These are phyloP conservation scores for Fusarium beomiforme DNA, from an alignment of 2,329 filamentous ascomycete genomes.

Conservation along the genomic window DNA sequence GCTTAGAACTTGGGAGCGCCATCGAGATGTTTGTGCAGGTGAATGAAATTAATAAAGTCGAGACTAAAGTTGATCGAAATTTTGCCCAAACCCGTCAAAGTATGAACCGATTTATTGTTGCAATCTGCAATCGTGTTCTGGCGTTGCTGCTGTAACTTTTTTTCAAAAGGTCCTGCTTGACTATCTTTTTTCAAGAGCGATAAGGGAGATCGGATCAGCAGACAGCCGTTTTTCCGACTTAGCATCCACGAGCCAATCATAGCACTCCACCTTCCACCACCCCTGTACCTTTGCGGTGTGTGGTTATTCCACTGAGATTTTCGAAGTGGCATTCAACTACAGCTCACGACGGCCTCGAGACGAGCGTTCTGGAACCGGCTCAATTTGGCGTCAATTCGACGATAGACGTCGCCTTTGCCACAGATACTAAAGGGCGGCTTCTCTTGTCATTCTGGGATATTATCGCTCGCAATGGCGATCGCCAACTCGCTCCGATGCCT, in stretches of 20 bases:
- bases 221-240: conserved; percentile 39
- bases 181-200: conserved; percentile 39
- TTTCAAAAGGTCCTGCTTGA: not conserved
- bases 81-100: not conserved
- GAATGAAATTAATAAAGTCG: not conserved
- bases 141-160: conserved; percentile 38
- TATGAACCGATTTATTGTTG: not conserved
- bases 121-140: conserved; percentile 14
- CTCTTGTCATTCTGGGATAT: not conserved
- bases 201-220: conserved; percentile 45
- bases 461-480: conserved; percentile 49
- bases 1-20: conserved; percentile 51
- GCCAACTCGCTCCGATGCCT: conserved; percentile 56
- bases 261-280: not conserved
- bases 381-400: conserved; percentile 47
- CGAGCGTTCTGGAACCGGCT: conserved; percentile 38
- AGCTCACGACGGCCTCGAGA: conserved; percentile 39
- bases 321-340: conserved; percentile 41
- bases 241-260: conserved; percentile 30
- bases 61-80: not conserved
- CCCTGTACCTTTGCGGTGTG: conserved; percentile 32
- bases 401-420: conserved; percentile 16
- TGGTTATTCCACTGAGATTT: conserved; percentile 44
- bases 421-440: conserved; percentile 8
- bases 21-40: conserved; percentile 39